Conservation (phyloP, 257 asterid species). For the Fraxinus americana region DNA sequence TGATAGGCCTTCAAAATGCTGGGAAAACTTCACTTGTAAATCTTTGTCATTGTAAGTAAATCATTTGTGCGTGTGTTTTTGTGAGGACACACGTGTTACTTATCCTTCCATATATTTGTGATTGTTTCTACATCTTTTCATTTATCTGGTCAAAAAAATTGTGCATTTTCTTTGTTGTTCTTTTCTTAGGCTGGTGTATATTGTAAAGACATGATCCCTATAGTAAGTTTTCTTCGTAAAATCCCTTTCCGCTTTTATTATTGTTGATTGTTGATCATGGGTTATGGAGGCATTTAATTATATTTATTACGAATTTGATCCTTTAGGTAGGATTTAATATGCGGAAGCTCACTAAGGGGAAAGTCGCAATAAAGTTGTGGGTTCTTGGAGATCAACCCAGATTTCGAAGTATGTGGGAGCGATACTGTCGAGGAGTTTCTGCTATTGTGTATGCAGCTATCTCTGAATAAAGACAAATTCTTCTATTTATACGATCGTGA, state of each 20-base stretch:
- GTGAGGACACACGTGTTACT: neutral
- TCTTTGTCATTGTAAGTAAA: constrained; percentile 77
- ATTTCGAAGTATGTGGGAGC: constrained; percentile 94
- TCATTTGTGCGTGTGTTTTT: neutral
- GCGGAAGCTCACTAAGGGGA: constrained; percentile 93
- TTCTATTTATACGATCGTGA: constrained; percentile 4
- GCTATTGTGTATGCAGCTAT: constrained; percentile 71
- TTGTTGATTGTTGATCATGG: constrained; percentile 7
- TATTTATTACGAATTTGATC: constrained; percentile 13
- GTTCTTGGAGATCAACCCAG: constrained; percentile 99
- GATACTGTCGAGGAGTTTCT: constrained; percentile 92
- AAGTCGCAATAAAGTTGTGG: constrained; percentile 94
- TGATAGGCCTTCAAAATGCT: constrained; percentile 95
- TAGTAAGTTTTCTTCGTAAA: constrained; percentile 52
- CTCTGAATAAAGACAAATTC: neutral
- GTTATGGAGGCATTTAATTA: neutral
- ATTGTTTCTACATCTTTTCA: neutral
- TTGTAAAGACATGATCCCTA: constrained; percentile 98
- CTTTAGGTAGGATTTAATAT: constrained; percentile 89
- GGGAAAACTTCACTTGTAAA: constrained; percentile 97
- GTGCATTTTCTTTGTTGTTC: constrained; percentile 17
- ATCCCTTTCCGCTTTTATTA: neutral
- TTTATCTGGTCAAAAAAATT: constrained; percentile 17
- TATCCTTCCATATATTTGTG: constrained; percentile 7
- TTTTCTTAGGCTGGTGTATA: constrained; percentile 86